Percentiles rank a stretch among this genome's conserved stretches.
These are phyloP conservation scores for Hymenoscyphus scutula DNA, from an alignment of 2,329 filamentous ascomycete species.

Conservation along the genomic window DNA sequence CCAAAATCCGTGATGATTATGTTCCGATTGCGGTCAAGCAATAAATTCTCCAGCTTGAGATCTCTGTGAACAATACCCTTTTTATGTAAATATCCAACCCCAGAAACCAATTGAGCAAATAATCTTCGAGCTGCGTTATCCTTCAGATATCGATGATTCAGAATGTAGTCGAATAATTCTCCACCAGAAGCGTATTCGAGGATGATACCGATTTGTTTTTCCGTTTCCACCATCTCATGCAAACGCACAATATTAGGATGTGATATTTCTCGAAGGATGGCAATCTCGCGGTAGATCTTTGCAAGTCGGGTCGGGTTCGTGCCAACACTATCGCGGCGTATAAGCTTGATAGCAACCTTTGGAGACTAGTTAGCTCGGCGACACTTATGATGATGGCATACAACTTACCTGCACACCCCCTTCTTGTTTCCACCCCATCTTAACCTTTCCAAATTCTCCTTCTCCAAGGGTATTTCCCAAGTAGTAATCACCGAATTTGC, in stretches of 20 bases:
- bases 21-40: constrained; percentile 94
- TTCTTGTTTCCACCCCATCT: constrained; percentile 96
- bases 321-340: constrained; percentile 86
- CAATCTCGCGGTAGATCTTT: constrained; percentile 97
- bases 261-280: constrained; percentile 80
- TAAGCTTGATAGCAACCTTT: constrained; percentile 94
- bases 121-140: constrained; percentile 85
- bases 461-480: constrained; percentile 94
- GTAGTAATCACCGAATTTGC: constrained; percentile 93
- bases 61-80: constrained; percentile 98
- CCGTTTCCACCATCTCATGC: constrained; percentile 98
- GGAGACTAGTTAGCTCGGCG: background rate
- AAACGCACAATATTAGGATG: constrained; percentile 96
- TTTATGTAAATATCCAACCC: constrained; percentile 95
- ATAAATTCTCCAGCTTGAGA: constrained; percentile 91
- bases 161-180: constrained; percentile 96
- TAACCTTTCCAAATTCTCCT: constrained; percentile 98
- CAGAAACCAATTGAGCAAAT: constrained; percentile 93
- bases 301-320: constrained; percentile 84
- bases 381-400: no score
- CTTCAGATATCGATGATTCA: constrained; percentile 95
- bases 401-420: constrained; percentile 72
- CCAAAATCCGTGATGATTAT: constrained; percentile 99
- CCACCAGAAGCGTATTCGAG: constrained; percentile 97
- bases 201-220: constrained; percentile 95